phyloP scores from a whole-genome alignment of 2,329 filamentous ascomycete genomes.

The Zymoseptoria crescenta region DNA sequence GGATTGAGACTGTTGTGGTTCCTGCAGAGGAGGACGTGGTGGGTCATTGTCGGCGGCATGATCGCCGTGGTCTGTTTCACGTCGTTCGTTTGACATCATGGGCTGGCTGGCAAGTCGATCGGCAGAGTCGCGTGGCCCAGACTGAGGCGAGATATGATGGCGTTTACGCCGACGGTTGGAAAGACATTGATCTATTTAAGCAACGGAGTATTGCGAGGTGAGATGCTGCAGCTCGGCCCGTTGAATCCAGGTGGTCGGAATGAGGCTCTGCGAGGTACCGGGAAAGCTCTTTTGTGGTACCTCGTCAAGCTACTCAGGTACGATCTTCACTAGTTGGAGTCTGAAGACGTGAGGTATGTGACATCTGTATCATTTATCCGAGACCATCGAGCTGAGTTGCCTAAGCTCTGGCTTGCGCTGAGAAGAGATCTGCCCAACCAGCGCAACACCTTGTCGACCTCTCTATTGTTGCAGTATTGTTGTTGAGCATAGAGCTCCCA shows the following conservation, averaged over 20 bases:
- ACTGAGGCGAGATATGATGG: neutral
- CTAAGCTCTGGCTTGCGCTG: neutral
- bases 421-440: neutral
- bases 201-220: neutral
- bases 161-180: neutral
- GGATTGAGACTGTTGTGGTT: slow-evolving; percentile 16
- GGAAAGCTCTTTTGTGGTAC: neutral
- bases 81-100: neutral
- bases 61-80: neutral
- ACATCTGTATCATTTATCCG: neutral
- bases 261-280: neutral
- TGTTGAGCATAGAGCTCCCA: too few species aligned
- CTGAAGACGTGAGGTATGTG: neutral
- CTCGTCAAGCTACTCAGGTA: neutral
- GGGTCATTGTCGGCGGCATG: neutral
- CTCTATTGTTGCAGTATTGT: too few species aligned
- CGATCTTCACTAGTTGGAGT: neutral
- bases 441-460: neutral
- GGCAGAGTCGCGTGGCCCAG: neutral
- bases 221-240: neutral
- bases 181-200: neutral
- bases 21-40: slow-evolving; percentile 9
- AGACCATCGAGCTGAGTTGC: neutral
- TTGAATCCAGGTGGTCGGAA: neutral
- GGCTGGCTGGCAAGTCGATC: neutral